Evolutionary conservation across 139 green algal genomes (phyloP), one percentile per base, ranked within the genome.

Genomic region (Chlorella sorokiniana): DNA sequence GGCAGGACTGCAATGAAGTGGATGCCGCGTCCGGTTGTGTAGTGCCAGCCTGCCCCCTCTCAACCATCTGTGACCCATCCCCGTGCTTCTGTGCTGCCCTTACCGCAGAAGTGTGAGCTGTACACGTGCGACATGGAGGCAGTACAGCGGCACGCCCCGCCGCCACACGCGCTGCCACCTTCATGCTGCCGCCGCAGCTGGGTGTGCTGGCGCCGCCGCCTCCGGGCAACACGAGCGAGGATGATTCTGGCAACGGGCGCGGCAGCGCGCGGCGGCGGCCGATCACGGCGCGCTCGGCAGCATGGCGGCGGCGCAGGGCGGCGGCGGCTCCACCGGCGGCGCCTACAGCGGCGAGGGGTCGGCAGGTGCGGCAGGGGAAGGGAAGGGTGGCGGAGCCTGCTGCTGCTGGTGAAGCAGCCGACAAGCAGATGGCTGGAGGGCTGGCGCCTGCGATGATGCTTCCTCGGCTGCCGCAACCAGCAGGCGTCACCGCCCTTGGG

Each of bases 91-190:
- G 1, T 35, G 3, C 10, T 31, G 29, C 7, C 44, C 29, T 23
- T 11, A 29, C 70, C 22, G 81, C 76, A 84, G 76, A 70, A 61
- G n/a, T 80, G 64, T 41, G 44, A 82, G 29, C 84, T 88, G 52
- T 85, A 71, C 76, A 88, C 84, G 6, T 84, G 64, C 40, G 18
- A 38, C 41, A 33, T 37, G 5, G 44, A 67, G 11, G 29, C 31
- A 4, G 56, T 85, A 18, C 38, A 61, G 42, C 52, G 52, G 18
- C 40, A 71, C 22, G 67, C 78, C 35, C 83, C 44, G 37, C 42
- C n/a, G 59, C 72, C 33, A 29, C 72, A 42, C 56, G 16, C 33
- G 8, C 40, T 10, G 48, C 31, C 45, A 45, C 41, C 2, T 1
- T 82, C 3, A 33, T 86, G 62, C 82, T 83, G 65, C 78, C 78